These are phyloP conservation scores for Venturia effusa DNA, from an alignment of 2,329 filamentous ascomycete species.

Conservation along the genomic window DNA sequence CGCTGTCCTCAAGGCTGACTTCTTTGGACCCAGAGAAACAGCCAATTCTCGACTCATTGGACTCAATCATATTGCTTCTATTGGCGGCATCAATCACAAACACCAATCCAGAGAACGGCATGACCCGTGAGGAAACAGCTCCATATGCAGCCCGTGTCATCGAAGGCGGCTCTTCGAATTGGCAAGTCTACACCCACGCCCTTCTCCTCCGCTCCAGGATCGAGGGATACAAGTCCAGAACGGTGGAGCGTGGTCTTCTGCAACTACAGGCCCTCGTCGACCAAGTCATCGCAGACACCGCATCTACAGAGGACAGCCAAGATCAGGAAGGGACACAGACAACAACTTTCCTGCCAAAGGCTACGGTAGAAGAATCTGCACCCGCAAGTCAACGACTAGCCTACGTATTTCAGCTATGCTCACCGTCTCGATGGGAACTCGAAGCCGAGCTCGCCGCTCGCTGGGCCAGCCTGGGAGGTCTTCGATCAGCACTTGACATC, in stretches of 20 bases:
- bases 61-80: slow-evolving; percentile 76
- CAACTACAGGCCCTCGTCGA: slow-evolving; percentile 94
- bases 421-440: slow-evolving; percentile 84
- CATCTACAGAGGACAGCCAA: slow-evolving; percentile 20
- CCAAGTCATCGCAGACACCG: slow-evolving; percentile 83
- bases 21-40: slow-evolving; percentile 67
- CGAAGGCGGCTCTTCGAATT: slow-evolving; percentile 82
- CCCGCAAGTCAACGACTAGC: slow-evolving; percentile 63
- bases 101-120: slow-evolving; percentile 68
- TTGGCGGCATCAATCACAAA: slow-evolving; percentile 82
- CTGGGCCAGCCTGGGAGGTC: slow-evolving; percentile 82
- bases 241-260: slow-evolving; percentile 76
- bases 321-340: slow-evolving; percentile 31
- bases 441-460: slow-evolving; percentile 85
- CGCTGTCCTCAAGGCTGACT: slow-evolving; percentile 50
- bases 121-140: slow-evolving; percentile 87
- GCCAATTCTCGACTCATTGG: slow-evolving; percentile 68
- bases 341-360: slow-evolving; percentile 70
- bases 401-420: slow-evolving; percentile 74
- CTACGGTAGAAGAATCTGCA: slow-evolving; percentile 67
- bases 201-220: slow-evolving; percentile 82
- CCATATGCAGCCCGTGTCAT: slow-evolving; percentile 86
- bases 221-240: slow-evolving; percentile 77
- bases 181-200: slow-evolving; percentile 95
- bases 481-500: slow-evolving; percentile 86